These are phyloP conservation scores for Noccaea bulbosa DNA, from an alignment of 345 rosid species.

Conservation along the genomic window DNA sequence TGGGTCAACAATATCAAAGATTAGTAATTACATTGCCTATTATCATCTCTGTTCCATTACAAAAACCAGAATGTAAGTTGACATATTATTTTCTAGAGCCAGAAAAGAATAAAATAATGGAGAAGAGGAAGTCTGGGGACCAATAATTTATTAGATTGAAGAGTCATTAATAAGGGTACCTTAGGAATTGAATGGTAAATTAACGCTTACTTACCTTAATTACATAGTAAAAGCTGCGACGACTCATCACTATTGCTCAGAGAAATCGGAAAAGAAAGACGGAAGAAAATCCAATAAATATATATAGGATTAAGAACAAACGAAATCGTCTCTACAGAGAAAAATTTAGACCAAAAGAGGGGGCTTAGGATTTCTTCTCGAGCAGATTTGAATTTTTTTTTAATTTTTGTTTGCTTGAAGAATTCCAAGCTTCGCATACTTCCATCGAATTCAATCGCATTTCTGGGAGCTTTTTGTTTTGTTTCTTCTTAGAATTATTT, in stretches of 20 bases:
- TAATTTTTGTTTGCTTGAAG: slow-evolving; percentile 37
- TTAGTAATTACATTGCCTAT: not conserved
- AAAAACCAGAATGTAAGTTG: not conserved
- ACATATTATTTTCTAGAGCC: not conserved
- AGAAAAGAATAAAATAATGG: not conserved
- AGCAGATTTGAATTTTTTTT: slow-evolving; percentile 23
- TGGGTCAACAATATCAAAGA: slow-evolving; percentile 2
- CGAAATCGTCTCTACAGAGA: slow-evolving; percentile 11
- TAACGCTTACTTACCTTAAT: slow-evolving; percentile 42
- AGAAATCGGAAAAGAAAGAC: slow-evolving; percentile 22
- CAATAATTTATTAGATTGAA: not conserved
- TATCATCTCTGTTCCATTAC: not conserved
- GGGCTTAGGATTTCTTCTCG: slow-evolving; percentile 52
- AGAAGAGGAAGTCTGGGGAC: slow-evolving; percentile 3
- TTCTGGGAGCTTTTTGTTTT: not conserved
- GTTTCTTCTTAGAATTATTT: not conserved
- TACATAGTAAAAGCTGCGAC: slow-evolving; percentile 31
- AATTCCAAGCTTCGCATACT: slow-evolving; percentile 50
- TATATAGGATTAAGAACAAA: not conserved
- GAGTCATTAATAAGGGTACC: not conserved
- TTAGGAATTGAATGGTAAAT: slow-evolving; percentile 22
- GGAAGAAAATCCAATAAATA: not conserved
- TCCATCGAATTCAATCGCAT: slow-evolving; percentile 17
- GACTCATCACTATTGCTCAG: slow-evolving; percentile 22
- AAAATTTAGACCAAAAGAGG: slow-evolving; percentile 12